Percentiles rank a stretch among this genome's conserved stretches.
Evolutionary conservation across 768 basidiomycete genomes (phyloP).

Genomic region (Vararia minispora): DNA sequence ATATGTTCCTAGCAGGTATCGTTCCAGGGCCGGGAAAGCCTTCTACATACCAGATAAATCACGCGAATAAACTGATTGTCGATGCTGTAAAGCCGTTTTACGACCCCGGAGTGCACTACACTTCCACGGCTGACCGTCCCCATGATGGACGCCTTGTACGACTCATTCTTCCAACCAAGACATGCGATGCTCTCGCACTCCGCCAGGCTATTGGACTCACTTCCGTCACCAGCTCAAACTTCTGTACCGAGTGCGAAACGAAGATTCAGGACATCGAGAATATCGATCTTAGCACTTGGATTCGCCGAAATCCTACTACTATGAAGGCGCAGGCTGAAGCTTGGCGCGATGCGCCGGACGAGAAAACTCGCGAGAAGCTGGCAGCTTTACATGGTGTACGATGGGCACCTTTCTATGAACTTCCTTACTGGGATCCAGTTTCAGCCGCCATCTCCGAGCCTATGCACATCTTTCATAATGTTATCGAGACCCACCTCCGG

Average conservation of each 20-base stretch:
- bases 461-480: constrained; percentile 23
- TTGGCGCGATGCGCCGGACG: constrained; percentile 15
- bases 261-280: constrained; percentile 17
- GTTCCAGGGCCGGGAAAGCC: constrained; percentile 17
- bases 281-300: constrained; percentile 10
- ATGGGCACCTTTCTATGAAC: constrained; percentile 21
- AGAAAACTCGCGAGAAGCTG: constrained; percentile 5
- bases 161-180: constrained; percentile 4
- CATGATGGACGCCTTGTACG: constrained; percentile 2
- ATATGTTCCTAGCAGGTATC: constrained; percentile 13
- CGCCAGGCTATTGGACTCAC: constrained; percentile 19
- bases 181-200: constrained; percentile 17
- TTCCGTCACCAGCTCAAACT: constrained; percentile 9
- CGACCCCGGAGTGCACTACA: constrained; percentile 7
- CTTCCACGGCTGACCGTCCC: background rate
- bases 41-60: constrained; percentile 2
- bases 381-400: constrained; percentile 18
- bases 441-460: constrained; percentile 18
- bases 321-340: too few species aligned
- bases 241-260: constrained; percentile 18
- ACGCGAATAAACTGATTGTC: constrained; percentile 10
- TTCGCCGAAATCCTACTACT: constrained; percentile 8
- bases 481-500: constrained; percentile 16
- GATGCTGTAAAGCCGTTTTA: constrained; percentile 9
- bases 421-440: constrained; percentile 23